Evolutionary conservation across 2,329 filamentous ascomycete genomes (phyloP), one percentile per base, ranked within the genome.

Genomic region (Aspergillus sp.): DNA sequence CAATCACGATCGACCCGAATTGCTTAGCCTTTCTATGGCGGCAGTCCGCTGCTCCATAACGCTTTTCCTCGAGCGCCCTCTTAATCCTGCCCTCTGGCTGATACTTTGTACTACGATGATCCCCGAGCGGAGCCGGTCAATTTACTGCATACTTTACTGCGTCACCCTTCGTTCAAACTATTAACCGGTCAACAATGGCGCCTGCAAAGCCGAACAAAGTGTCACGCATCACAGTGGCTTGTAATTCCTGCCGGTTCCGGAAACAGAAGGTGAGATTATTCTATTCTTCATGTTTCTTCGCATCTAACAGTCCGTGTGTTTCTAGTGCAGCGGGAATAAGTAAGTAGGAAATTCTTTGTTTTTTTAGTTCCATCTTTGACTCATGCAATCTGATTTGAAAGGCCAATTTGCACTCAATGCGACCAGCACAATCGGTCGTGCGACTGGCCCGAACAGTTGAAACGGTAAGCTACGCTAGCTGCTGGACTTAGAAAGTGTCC

Each of bases 211-310:
- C 55, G 3, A 48, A 76, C 67, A 59, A 74, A 67, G 65, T 66
- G 15, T 71, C 73, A 10, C 72, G 77, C 8, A 78, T 77, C 45
- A 78, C 76, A 17, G 72, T 71, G 1, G 76, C 78, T 5, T 80
- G 78, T 59, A 78, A 77, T 62, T 70, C 74, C 1, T 79, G 78
- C 63, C 73, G 78, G 7, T 70, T 72, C 4, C 72, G 76, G 41
- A 80, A 79, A 64, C 78, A 80, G 59, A 80, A 79, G 71, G 77
- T 78, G 59, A 43, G 66, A 17, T 21, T 6, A 36, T 12, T 43
- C 21, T 36, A 6, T 39, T 36, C 48, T 25, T 12, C 12, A 21
- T 28, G 10, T 10, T 12, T 45, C 13, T 45, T 17, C 53, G 8
- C 2, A 10, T 21, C 25, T 50, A 30, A 50, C 47, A 19, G 12